Base-by-base conservation (phyloP, 805 yeast species). In the Tetrapisispora phaffii region DNA sequence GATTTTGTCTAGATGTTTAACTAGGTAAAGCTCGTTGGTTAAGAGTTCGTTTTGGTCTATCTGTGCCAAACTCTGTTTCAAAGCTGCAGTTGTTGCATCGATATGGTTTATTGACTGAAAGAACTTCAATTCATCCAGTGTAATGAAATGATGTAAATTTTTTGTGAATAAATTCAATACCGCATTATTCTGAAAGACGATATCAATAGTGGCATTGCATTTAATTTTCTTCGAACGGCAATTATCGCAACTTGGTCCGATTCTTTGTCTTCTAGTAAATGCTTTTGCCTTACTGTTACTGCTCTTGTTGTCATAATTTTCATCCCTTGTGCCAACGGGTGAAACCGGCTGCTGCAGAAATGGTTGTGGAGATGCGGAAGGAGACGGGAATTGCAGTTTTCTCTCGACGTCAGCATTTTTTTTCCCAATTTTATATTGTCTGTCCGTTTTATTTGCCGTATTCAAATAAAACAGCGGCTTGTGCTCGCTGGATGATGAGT, bases 211-310 rank as follows among this genome's bases (percentile, higher is more conserved):
- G 1, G 89, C 85, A 60, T 82, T 79, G 63, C 90, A 82, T 63
- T 82, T 82, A 47, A 82, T 82, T 59, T 82, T 82, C 47, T 86
- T 71, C n/a, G 75, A 58, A 45, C 88, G 69, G 60, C 90, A 82
- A 42, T 75, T 67, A 58, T 82, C 88, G 61, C 90, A 82, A 31
- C 83, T 76, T 7, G 90, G 90, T 0, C 90, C 90, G 21, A 77
- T 69, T 46, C 90, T 66, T 64, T 82, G 90, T 54, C 88, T 60
- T 46, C 65, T 57, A 9, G 46, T 16, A 19, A 17, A 38, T 16
- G 22, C 7, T 17, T 38, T 38, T 7, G 41, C 4, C 9, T 16
- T 12, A 26, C 19, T n/a, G 3, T 4, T 32, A n/a, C n/a, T 32
- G 34, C 19, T 5, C 9, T 32, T 17, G 6, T 32, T n/a, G 20